phyloP scores from a whole-genome alignment of 1,284 basidiomycete species.

The Cryptococcus floricola region DNA sequence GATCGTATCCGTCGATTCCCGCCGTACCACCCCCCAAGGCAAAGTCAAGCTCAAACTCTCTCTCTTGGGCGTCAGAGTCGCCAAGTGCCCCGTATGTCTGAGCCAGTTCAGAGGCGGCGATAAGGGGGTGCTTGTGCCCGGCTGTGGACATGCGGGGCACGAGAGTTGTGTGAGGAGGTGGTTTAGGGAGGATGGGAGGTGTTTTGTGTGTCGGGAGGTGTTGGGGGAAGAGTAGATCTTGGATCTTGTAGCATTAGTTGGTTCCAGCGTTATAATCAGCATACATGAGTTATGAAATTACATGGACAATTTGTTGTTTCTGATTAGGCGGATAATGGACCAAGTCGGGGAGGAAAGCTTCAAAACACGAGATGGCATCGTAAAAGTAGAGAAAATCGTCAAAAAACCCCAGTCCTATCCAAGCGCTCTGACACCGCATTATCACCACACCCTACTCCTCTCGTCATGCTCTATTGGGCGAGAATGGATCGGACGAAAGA shows the following conservation, averaged over 20 bases:
- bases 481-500: slow-evolving; percentile 90
- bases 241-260: neutral
- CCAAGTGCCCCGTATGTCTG: slow-evolving; percentile 75
- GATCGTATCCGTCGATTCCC: slow-evolving; percentile 61
- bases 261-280: neutral
- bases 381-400: neutral
- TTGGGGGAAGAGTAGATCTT: slow-evolving; percentile 10
- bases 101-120: slow-evolving; percentile 67
- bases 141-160: slow-evolving; percentile 62
- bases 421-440: neutral
- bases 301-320: neutral
- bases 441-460: neutral
- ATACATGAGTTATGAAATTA: neutral
- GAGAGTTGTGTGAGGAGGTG: slow-evolving; percentile 43
- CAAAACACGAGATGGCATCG: neutral
- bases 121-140: slow-evolving; percentile 57
- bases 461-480: slow-evolving; percentile 57
- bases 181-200: slow-evolving; percentile 42
- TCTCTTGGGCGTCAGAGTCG: slow-evolving; percentile 66
- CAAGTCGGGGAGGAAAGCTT: no score
- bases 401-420: neutral
- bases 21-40: slow-evolving; percentile 64
- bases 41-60: slow-evolving; percentile 71
- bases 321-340: neutral
- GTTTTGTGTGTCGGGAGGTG: slow-evolving; percentile 45